Base-by-base conservation (phyloP, 1,284 basidiomycete species). In the Fomitopsis pinicola region DNA sequence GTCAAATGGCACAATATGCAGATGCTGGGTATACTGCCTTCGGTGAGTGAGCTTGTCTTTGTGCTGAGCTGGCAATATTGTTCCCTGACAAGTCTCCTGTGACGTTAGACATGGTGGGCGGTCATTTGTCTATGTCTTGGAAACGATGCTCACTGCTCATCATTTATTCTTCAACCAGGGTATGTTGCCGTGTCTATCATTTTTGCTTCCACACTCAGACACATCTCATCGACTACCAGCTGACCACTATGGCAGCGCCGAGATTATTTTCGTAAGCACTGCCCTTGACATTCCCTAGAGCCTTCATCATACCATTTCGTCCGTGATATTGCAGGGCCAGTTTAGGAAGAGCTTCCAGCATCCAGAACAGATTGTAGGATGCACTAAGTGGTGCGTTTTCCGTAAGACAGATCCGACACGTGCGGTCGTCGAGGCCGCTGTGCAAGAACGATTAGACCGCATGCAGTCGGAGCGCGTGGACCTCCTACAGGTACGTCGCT, bases 381-480 rank as follows among this genome's bases (percentile, higher is more conserved):
- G 86, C 4, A 93, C 91, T 2, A 93, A 92, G 70, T 92, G 89
- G 89, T 93, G 90, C 73, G 83, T 92, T 19, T 92, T 92, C 75
- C 79, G 82, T 60, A 75, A 75, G 17, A 77, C 79, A 8, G 73
- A 75, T n/a, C 78, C 83, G 6, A 81, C 86, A 6, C 82, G 82
- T 8, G 73, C 77, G 42, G 74, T 82, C 57, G 88, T 91, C 57
- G 79, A 85, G 66, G 81, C 79, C n/a, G 88, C 83, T 8, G 79
- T 93, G 12, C 79, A 81, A 64, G 89, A 92, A 67, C 85, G 91
- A 48, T 81, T 89, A 72, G 71, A 73, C 45, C 81, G 84, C 10
- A 84, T 83, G 77, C 74, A 75, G 22, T 71, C 73, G 2, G 75
- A 73, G 44, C 76, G 77, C 33, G 76, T 92, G 60, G 90, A 92